These are phyloP conservation scores for Bocquillonia castaneifolia DNA, from an alignment of 441 rosid genomes.

Conservation along the genomic window DNA sequence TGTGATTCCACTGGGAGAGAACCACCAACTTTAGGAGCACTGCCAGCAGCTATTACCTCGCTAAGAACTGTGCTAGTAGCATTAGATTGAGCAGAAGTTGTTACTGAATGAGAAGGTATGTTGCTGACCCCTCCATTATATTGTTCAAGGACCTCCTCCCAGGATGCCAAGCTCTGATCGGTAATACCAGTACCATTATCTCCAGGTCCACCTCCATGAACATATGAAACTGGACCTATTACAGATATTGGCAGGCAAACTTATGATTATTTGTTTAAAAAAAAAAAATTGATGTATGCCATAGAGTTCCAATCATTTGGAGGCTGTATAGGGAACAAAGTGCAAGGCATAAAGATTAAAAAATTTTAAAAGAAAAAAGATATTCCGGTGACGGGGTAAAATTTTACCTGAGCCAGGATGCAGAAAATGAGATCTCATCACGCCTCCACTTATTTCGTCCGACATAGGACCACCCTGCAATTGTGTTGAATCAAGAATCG, in stretches of 20 bases:
- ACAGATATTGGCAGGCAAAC: conserved; percentile 35
- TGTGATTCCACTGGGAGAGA: conserved; percentile 44
- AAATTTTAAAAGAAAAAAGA: not conserved
- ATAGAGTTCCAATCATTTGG: conserved; percentile 18
- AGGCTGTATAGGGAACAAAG: not conserved
- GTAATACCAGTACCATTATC: conserved; percentile 23
- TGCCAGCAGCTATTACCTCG: conserved; percentile 33
- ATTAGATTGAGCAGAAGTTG: conserved; percentile 34
- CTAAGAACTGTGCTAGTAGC: conserved; percentile 27
- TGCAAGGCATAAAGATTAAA: not conserved
- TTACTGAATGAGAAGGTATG: conserved; percentile 34
- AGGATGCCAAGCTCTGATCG: conserved; percentile 53
- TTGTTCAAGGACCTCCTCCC: conserved; percentile 60
- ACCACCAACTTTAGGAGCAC: conserved; percentile 35
- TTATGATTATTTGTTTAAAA: conserved; percentile 33
- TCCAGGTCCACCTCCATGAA: conserved; percentile 34
- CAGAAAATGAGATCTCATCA: conserved; percentile 24
- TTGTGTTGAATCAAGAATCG: conserved; percentile 34
- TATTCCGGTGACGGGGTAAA: conserved; percentile 1
- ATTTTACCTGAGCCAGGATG: conserved; percentile 36
- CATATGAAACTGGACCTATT: conserved; percentile 31
- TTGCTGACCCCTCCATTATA: conserved; percentile 34
- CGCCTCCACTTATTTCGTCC: conserved; percentile 32
- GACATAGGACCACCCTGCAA: conserved; percentile 32
- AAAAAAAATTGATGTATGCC: conserved; percentile 10